Conservation (phyloP, 768 basidiomycete genomes). For the Boletus vermiculosoides region DNA sequence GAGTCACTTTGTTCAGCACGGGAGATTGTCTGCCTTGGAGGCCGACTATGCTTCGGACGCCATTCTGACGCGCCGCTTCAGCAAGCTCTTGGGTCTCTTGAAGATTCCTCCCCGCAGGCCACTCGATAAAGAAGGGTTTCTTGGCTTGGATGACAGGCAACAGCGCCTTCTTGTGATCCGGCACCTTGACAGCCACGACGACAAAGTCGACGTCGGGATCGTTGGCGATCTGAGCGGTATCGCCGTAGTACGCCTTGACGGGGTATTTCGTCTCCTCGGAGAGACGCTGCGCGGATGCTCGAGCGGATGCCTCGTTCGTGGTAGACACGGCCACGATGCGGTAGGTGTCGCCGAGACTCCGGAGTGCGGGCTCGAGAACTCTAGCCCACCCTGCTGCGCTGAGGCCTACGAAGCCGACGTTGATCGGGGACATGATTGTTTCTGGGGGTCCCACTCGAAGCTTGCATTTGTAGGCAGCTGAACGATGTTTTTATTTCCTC, state of each 20-base stretch:
- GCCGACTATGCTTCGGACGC: slow-evolving; percentile 5
- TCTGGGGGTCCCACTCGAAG: no score
- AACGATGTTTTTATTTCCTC: no score
- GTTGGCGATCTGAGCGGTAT: slow-evolving; percentile 13
- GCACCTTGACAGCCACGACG: slow-evolving; percentile 12
- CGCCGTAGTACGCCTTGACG: slow-evolving; percentile 12
- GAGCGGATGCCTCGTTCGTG: neutral
- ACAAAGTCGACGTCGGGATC: slow-evolving; percentile 16
- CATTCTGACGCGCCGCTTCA: slow-evolving; percentile 4
- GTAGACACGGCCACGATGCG: neutral
- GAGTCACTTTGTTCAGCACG: neutral
- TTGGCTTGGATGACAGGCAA: slow-evolving; percentile 9
- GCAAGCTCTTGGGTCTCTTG: slow-evolving; percentile 11
- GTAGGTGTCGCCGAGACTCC: neutral
- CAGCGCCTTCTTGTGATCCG: slow-evolving; percentile 5
- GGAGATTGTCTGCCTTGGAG: slow-evolving; percentile 14
- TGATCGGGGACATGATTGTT: neutral
- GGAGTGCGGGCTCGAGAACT: neutral
- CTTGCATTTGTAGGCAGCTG: no score
- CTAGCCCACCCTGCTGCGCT: neutral
- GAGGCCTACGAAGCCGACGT: neutral
- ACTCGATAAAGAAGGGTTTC: slow-evolving; percentile 13
- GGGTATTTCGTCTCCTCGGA: neutral
- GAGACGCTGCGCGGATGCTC: neutral
- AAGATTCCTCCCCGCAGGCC: slow-evolving; percentile 10